Base-by-base conservation (phyloP, 176 grass and related monocot genomes). In the Tillandsia leiboldiana region DNA sequence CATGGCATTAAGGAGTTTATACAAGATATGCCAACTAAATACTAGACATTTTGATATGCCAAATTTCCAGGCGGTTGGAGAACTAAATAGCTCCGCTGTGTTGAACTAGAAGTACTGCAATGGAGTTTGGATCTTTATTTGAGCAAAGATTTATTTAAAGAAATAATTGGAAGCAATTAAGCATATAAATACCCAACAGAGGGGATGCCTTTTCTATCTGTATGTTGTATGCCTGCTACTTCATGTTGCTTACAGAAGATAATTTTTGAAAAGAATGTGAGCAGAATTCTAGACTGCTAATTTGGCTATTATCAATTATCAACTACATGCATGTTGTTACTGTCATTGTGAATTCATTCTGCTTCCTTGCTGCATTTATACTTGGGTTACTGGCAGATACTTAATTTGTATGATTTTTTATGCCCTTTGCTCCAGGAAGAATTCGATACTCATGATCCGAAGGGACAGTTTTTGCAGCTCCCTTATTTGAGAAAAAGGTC, bases 391-490 rank as follows among this genome's bases (percentile, higher is more conserved):
- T 1, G 49, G 12, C 17, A 51, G 76, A 71, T 69, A 10, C 49
- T 80, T 67, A 68, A 65, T 63, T 74, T 59, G 23, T 26, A 69
- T 47, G 83, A 1, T 48, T n/a, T 84, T 70, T 48, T 73, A 17
- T 86, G 56, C 22, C 56, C 22, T 61, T 61, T 18, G 22, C 56
- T 85, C 15, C 64, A 96, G 91, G 87, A 87, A 66, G 91, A 96
- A 76, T 96, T 96, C 80, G 91, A 96, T 65, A 90, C 91, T 26
- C 85, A 96, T 82, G 91, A 96, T 68, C 76, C 91, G 1, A 96
- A 96, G 73, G 91, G 87, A 81, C 84, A 70, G 56, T 82, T 56
- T 66, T 73, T 62, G 12, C 78, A 87, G 8, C 83, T 90, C 8
- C 87, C 91, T 28, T 96, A 85, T 56, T 70, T 96, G 84, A 83